Conservation (phyloP, 768 basidiomycete genomes). For the Rhizopogon rudus region DNA sequence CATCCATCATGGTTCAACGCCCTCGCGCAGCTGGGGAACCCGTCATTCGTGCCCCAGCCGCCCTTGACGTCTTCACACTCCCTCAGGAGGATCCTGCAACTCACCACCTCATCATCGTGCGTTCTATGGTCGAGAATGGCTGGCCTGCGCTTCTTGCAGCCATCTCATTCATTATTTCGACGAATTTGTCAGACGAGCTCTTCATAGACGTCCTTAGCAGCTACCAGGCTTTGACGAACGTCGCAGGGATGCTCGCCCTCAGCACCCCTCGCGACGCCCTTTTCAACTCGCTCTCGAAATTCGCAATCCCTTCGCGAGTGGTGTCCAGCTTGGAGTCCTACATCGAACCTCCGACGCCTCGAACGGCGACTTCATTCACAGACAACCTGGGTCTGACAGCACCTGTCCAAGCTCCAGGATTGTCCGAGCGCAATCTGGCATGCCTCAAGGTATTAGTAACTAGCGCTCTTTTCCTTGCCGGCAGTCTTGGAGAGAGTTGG, state of each 20-base stretch:
- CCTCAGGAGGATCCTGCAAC: slow-evolving; percentile 50
- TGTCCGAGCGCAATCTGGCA: slow-evolving; percentile 87
- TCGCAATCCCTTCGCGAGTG: slow-evolving; percentile 86
- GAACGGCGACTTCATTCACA: slow-evolving; percentile 51
- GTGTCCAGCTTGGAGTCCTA: slow-evolving; percentile 76
- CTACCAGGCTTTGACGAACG: slow-evolving; percentile 80
- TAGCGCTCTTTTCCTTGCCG: slow-evolving; percentile 76
- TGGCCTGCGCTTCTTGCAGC: slow-evolving; percentile 95
- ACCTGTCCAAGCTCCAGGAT: slow-evolving; percentile 55
- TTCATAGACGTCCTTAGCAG: slow-evolving; percentile 84
- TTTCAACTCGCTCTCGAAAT: slow-evolving; percentile 83
- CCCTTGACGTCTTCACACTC: slow-evolving; percentile 57
- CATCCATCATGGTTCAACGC: slow-evolving; percentile 58
- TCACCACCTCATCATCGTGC: slow-evolving; percentile 56
- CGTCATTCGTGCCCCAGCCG: slow-evolving; percentile 64
- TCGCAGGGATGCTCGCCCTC: slow-evolving; percentile 85
- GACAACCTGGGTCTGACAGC: slow-evolving; percentile 63
- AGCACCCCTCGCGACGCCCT: slow-evolving; percentile 91
- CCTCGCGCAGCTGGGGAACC: slow-evolving; percentile 60
- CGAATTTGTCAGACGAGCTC: slow-evolving; percentile 87
- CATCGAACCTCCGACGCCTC: slow-evolving; percentile 51
- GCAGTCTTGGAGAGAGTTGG: slow-evolving; percentile 88
- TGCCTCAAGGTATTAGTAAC: slow-evolving; percentile 82
- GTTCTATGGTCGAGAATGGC: slow-evolving; percentile 76
- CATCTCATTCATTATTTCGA: slow-evolving; percentile 82